phyloP scores from a whole-genome alignment of 495 filamentous ascomycete genomes.

The Penicillium maclennaniae region DNA sequence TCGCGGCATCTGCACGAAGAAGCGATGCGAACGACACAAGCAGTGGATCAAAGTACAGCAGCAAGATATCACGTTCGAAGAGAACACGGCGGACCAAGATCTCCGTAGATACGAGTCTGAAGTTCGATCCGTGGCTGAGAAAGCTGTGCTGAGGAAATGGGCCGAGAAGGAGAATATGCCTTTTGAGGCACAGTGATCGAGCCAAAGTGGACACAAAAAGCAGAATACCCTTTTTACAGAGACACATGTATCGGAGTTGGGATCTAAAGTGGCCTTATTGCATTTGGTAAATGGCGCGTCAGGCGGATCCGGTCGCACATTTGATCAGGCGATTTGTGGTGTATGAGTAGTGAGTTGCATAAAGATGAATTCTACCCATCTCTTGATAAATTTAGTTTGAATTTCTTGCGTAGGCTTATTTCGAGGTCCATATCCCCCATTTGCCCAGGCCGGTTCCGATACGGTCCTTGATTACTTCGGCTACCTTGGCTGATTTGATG shows the following conservation, averaged over 20 bases:
- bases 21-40: slow-evolving; percentile 50
- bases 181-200: slow-evolving; percentile 11
- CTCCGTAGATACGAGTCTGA: slow-evolving; percentile 43
- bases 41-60: slow-evolving; percentile 51
- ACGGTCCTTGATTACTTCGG: slow-evolving; percentile 45
- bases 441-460: slow-evolving; percentile 33
- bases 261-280: slow-evolving; percentile 16
- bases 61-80: slow-evolving; percentile 47
- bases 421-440: slow-evolving; percentile 34
- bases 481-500: slow-evolving; percentile 19
- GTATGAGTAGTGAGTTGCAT: slow-evolving; percentile 21
- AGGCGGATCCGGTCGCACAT: slow-evolving; percentile 6
- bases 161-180: slow-evolving; percentile 34
- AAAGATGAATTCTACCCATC: neutral
- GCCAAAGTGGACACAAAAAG: slow-evolving; percentile 6
- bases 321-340: slow-evolving; percentile 5
- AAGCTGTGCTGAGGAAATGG: slow-evolving; percentile 46
- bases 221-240: slow-evolving; percentile 33
- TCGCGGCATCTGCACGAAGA: slow-evolving; percentile 49
- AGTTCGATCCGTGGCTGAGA: slow-evolving; percentile 43
- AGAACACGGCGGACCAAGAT: slow-evolving; percentile 37
- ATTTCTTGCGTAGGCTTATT: neutral
- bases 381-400: neutral
- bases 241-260: slow-evolving; percentile 31
- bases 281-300: slow-evolving; percentile 20